A percentile compares a stretch with the other conserved stretches of the same genome.
Conservation (phyloP, 371 early-diverging fungal species). For the Mortierella sp. region DNA sequence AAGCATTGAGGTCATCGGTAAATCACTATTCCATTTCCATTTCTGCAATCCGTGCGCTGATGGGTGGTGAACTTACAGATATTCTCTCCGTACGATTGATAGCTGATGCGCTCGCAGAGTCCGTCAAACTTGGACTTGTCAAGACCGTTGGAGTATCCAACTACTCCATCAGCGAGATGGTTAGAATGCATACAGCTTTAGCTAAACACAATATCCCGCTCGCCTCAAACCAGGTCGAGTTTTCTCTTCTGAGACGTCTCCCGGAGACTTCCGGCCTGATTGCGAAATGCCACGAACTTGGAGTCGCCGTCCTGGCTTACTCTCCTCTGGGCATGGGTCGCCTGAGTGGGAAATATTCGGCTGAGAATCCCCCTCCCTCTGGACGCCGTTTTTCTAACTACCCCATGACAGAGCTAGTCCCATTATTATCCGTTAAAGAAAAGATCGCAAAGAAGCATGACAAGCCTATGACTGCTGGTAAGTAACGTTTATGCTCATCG, state of each 20-base stretch:
- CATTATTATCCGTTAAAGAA: slow-evolving; percentile 44
- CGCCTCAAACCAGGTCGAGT: slow-evolving; percentile 70
- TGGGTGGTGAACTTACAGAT: no score
- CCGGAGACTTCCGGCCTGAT: slow-evolving; percentile 67
- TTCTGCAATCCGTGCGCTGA: background rate
- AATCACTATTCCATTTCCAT: background rate
- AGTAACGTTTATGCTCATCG: background rate
- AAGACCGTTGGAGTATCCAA: slow-evolving; percentile 80
- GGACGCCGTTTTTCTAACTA: slow-evolving; percentile 45
- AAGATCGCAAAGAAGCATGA: slow-evolving; percentile 56
- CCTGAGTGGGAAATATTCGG: slow-evolving; percentile 64
- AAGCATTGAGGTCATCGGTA: slow-evolving; percentile 64
- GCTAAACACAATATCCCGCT: slow-evolving; percentile 64
- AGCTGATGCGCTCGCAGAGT: slow-evolving; percentile 67
- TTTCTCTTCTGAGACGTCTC: slow-evolving; percentile 61
- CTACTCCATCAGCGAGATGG: slow-evolving; percentile 65
- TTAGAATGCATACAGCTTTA: slow-evolving; percentile 64
- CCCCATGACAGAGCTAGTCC: slow-evolving; percentile 42
- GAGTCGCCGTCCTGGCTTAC: slow-evolving; percentile 71
- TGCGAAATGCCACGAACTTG: slow-evolving; percentile 66
- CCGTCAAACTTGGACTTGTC: slow-evolving; percentile 65
- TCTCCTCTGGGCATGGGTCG: slow-evolving; percentile 67
- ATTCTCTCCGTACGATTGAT: background rate
- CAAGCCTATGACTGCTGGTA: slow-evolving; percentile 62
- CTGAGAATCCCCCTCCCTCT: slow-evolving; percentile 57